Evolutionary conservation across 192 early-diverging fungal species (phyloP).

Genomic region (Phycomyces blakesleeanus): DNA sequence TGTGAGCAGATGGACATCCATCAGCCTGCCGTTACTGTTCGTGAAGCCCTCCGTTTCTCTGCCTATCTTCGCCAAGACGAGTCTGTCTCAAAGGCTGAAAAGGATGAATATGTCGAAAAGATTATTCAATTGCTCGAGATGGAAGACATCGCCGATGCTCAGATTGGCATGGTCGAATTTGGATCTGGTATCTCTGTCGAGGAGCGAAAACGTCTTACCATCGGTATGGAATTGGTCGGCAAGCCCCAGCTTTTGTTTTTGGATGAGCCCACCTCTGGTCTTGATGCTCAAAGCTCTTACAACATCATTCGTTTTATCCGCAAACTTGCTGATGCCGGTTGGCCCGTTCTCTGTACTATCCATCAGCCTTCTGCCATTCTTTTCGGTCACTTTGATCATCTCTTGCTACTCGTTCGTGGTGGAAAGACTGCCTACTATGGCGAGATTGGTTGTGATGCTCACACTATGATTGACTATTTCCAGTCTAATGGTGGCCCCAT

Average conservation of each 20-base stretch:
- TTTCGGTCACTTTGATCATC: slow-evolving; percentile 83
- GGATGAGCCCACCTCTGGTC: slow-evolving; percentile 69
- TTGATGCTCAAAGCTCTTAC: slow-evolving; percentile 80
- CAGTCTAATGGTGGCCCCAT: slow-evolving; percentile 65
- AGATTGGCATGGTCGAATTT: slow-evolving; percentile 47
- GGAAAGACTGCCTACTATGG: slow-evolving; percentile 82
- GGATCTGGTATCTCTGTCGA: slow-evolving; percentile 75
- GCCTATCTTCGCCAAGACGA: slow-evolving; percentile 70
- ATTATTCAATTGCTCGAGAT: slow-evolving; percentile 55
- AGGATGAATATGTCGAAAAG: slow-evolving; percentile 49
- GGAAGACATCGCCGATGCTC: slow-evolving; percentile 54
- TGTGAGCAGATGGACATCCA: slow-evolving; percentile 91
- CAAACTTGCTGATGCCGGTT: slow-evolving; percentile 58
- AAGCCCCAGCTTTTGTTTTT: slow-evolving; percentile 76
- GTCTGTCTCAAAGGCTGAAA: slow-evolving; percentile 45
- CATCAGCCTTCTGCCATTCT: slow-evolving; percentile 82
- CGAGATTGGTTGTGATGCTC: slow-evolving; percentile 65
- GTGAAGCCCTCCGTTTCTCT: slow-evolving; percentile 83
- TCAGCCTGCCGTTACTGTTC: slow-evolving; percentile 84
- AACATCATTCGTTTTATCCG: slow-evolving; percentile 74
- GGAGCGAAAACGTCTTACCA: slow-evolving; percentile 78
- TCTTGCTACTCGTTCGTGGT: slow-evolving; percentile 75
- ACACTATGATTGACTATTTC: slow-evolving; percentile 67
- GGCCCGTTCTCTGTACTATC: slow-evolving; percentile 77
- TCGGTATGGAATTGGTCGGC: slow-evolving; percentile 81